phyloP scores from a whole-genome alignment of 441 rosid species.

The Biscutella laevigata region DNA sequence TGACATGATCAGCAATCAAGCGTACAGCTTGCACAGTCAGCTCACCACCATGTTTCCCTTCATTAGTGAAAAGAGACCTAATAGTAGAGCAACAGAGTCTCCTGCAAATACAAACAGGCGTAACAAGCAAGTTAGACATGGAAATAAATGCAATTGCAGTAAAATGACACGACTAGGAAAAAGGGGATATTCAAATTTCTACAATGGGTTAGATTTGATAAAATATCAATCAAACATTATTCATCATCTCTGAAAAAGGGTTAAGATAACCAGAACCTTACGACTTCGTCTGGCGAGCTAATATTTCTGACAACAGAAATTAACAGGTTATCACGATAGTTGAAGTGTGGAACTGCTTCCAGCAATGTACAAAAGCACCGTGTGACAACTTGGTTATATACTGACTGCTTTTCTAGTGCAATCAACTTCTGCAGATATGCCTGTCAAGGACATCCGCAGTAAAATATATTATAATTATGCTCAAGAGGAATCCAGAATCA shows the following conservation, averaged over 20 bases:
- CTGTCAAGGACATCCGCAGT: slow-evolving; percentile 33
- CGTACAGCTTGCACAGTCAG: slow-evolving; percentile 68
- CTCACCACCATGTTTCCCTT: slow-evolving; percentile 82
- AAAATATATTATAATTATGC: neutral
- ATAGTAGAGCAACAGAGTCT: slow-evolving; percentile 66
- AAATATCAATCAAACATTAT: neutral
- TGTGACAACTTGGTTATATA: slow-evolving; percentile 53
- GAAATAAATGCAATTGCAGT: neutral
- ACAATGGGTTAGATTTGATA: neutral
- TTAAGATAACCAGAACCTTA: slow-evolving; percentile 42
- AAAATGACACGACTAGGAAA: slow-evolving; percentile 1
- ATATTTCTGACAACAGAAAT: slow-evolving; percentile 56
- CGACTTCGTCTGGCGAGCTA: slow-evolving; percentile 67
- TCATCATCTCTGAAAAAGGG: neutral
- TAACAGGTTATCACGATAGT: slow-evolving; percentile 65
- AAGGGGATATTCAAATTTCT: neutral
- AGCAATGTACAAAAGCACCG: slow-evolving; percentile 74
- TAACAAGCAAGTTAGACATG: neutral
- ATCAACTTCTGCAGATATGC: slow-evolving; percentile 66
- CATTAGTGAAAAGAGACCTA: slow-evolving; percentile 66
- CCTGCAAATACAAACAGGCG: slow-evolving; percentile 35
- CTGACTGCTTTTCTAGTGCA: slow-evolving; percentile 41
- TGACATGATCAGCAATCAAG: slow-evolving; percentile 72
- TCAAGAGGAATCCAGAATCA: neutral
- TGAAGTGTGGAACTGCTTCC: slow-evolving; percentile 85